phyloP scores from a whole-genome alignment of 1,139 yeast species.

The Candida smagusa region DNA sequence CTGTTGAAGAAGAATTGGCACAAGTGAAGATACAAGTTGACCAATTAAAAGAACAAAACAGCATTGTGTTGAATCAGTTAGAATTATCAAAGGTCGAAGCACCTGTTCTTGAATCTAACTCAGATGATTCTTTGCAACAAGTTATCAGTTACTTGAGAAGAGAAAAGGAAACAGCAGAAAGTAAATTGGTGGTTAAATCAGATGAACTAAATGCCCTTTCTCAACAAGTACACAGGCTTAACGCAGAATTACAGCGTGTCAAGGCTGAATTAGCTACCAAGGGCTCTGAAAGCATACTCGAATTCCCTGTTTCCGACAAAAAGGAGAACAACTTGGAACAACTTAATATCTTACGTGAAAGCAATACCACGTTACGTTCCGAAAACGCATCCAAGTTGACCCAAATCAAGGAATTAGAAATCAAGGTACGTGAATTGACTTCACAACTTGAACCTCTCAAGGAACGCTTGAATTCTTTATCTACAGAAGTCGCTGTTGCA shows the following conservation, averaged over 20 bases:
- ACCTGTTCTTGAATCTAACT: slow-evolving; percentile 7
- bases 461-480: slow-evolving; percentile 19
- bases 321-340: slow-evolving; percentile 51
- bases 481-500: slow-evolving; percentile 26
- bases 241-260: slow-evolving; percentile 42
- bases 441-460: slow-evolving; percentile 21
- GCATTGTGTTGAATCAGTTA: slow-evolving; percentile 65
- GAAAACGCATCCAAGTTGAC: slow-evolving; percentile 36
- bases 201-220: slow-evolving; percentile 50
- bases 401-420: slow-evolving; percentile 22
- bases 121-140: slow-evolving; percentile 40
- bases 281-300: not conserved
- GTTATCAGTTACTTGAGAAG: slow-evolving; percentile 64
- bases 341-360: slow-evolving; percentile 68
- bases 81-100: slow-evolving; percentile 32
- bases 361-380: slow-evolving; percentile 63
- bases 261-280: slow-evolving; percentile 36
- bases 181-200: slow-evolving; percentile 47
- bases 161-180: slow-evolving; percentile 72
- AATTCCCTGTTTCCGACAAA: slow-evolving; percentile 1
- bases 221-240: slow-evolving; percentile 37
- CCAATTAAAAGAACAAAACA: slow-evolving; percentile 65
- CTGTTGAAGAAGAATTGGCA: slow-evolving; percentile 54
- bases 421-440: slow-evolving; percentile 15
- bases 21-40: slow-evolving; percentile 43